A percentile compares a stretch with the other conserved stretches of the same genome.
Conservation (phyloP, 805 yeast genomes). For the Ogataea neopini region DNA sequence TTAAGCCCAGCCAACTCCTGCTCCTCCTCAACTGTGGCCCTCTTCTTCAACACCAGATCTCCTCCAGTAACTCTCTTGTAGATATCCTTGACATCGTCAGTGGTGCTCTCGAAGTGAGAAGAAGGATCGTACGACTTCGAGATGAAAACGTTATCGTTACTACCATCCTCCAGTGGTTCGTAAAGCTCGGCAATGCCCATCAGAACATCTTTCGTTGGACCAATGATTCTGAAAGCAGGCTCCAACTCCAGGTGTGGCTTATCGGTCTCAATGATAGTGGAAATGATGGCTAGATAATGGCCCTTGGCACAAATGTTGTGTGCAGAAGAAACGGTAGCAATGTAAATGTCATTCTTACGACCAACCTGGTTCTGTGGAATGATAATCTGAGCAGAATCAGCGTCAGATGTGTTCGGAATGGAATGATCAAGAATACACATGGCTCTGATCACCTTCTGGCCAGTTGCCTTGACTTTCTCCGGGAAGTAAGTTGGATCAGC, state of each 20-base stretch:
- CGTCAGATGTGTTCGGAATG: slow-evolving; percentile 74
- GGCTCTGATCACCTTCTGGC: slow-evolving; percentile 75
- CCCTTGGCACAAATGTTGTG: slow-evolving; percentile 92
- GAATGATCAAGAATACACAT: slow-evolving; percentile 91
- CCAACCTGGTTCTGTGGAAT: slow-evolving; percentile 95
- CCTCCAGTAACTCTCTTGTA: slow-evolving; percentile 91
- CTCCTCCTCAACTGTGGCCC: slow-evolving; percentile 67
- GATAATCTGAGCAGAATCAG: slow-evolving; percentile 90
- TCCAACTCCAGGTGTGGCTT: slow-evolving; percentile 90
- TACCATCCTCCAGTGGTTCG: slow-evolving; percentile 85
- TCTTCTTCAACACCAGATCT: slow-evolving; percentile 82
- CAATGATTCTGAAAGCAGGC: slow-evolving; percentile 89
- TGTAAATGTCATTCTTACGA: slow-evolving; percentile 90
- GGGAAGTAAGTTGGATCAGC: slow-evolving; percentile 99
- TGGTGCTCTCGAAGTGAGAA: slow-evolving; percentile 93
- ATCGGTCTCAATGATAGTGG: slow-evolving; percentile 92
- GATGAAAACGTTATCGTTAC: slow-evolving; percentile 72
- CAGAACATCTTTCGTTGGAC: slow-evolving; percentile 75
- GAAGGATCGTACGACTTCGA: slow-evolving; percentile 92
- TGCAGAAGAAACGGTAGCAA: slow-evolving; percentile 84
- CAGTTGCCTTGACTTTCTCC: slow-evolving; percentile 69
- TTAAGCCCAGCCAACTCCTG: slow-evolving; percentile 43
- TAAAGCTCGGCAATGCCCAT: slow-evolving; percentile 93
- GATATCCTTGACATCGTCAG: slow-evolving; percentile 94
- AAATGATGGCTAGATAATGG: slow-evolving; percentile 87